phyloP scores from a whole-genome alignment of 148 eudicot species.

The Agrostemma githago region DNA sequence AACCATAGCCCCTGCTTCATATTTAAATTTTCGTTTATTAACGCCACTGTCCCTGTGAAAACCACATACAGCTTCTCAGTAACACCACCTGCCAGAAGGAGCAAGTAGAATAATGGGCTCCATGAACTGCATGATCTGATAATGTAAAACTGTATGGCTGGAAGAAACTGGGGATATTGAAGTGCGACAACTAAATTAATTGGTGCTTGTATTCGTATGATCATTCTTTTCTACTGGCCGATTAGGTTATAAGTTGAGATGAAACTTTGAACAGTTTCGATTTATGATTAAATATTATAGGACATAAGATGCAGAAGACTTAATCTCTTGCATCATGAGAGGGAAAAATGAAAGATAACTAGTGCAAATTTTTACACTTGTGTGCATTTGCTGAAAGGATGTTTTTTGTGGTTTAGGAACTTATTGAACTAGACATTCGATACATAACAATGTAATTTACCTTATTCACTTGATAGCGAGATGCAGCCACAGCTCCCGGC shows the following conservation, averaged over 20 bases:
- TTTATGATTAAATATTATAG: background rate
- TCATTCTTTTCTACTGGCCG: background rate
- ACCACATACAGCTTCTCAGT: background rate
- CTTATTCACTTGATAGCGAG: slow-evolving; percentile 51
- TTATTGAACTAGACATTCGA: background rate
- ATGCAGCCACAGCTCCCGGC: slow-evolving; percentile 98
- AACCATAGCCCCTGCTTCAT: background rate
- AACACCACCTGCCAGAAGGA: background rate
- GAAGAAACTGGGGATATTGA: background rate
- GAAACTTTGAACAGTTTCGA: background rate
- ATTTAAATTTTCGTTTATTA: background rate
- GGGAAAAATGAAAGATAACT: background rate
- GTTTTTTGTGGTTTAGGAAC: slow-evolving; percentile 9
- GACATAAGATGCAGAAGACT: background rate
- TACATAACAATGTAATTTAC: background rate
- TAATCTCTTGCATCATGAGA: background rate
- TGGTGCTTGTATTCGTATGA: background rate
- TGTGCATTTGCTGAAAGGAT: background rate
- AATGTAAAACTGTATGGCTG: no score
- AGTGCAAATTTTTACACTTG: background rate
- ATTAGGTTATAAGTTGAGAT: background rate
- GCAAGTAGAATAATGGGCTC: background rate
- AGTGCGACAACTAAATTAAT: background rate
- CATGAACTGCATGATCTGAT: background rate
- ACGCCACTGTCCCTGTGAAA: background rate